Evolutionary conservation across 805 yeast genomes (phyloP), one percentile per base, ranked within the genome.

Genomic region (Wickerhamiella slavikovae): DNA sequence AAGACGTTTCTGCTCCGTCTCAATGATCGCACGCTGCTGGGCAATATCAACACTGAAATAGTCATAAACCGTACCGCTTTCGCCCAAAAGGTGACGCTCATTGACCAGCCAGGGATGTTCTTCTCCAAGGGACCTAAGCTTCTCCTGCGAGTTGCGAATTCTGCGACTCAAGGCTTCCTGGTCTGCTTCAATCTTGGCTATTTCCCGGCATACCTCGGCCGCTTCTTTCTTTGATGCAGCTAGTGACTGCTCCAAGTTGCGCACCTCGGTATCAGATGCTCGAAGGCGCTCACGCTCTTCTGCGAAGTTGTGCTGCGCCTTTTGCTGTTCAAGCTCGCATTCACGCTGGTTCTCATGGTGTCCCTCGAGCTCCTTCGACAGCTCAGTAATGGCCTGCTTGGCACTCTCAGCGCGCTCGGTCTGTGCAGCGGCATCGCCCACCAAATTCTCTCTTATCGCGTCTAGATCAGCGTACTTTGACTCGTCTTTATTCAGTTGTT

Each of bases 171-270:
- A 45, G 34, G 74, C 82, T 17, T 58, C 59, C 24, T 80, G 56
- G 47, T 83, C 94, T 34, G 75, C 89, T 45, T 75, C 72, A 24
- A 79, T 58, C 2, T 82, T 82, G 27, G 69, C 40, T 29, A 75
- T 53, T 34, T 63, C 64, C 8, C 66, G 60, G 40, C 60, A 67
- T 47, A 78, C 27, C 5, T 14, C 26, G 17, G 5, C 17, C 5
- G 15, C 15, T 14, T 24, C 17, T 4, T 12, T 11, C 5, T 24
- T 17, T 4, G 15, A 11, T 8, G 9, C 8, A 4, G 8, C n/a
- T n/a, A n/a, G n/a, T n/a, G n/a, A n/a, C n/a, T n/a, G n/a, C n/a
- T n/a, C n/a, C n/a, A n/a, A 14, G 14, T 22, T 22, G 11, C 13
- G 11, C 12, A 6, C 13, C 12, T 6, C 12, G 5, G 24, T 11